Evolutionary conservation across 768 basidiomycete species (phyloP), one percentile per base, ranked within the genome.

Genomic region (Cystofilobasidium bisporidii): DNA sequence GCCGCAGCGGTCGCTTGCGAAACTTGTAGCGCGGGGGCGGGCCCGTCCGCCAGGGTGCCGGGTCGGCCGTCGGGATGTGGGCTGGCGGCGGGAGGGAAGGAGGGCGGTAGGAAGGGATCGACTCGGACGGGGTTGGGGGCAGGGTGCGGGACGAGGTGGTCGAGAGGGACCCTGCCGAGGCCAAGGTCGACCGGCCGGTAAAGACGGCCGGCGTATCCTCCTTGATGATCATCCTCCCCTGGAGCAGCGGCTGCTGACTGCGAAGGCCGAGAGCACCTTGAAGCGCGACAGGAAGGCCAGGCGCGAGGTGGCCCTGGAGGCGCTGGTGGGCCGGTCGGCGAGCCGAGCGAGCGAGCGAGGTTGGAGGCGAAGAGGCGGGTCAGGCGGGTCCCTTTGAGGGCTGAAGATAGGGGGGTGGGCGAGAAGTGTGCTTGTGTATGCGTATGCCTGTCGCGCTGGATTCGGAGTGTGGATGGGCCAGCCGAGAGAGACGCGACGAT

Each of bases 221-320:
- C 41, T 61, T 61, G 28, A 61, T 24, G 26, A 61, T 61, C 60
- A 61, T 61, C 53, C n/a, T n/a, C n/a, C 15, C n/a, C 53, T 9
- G 14, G 53, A 14, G 28, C 30, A 17, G 28, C 1, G 14, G 56
- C 9, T 60, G 60, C 36, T 26, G 26, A 30, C 30, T 0, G 45
- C 43, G 32, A 36, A 28, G 36, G 30, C 30, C 8, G 11, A 50
- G 62, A 30, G 47, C 4, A 17, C 6, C 6, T 28, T 24, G 26
- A 5, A 32, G 53, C 6, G 30, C 28, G 36, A 36, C 6, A 12
- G 36, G 36, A 12, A 5, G 5, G 36, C 12, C 36, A 12, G 36
- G 12, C 36, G 36, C 36, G 36, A 36, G 36, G 6, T 5, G 36
- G 36, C 36, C 36, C 70, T 71, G 11, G 73, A 74, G 60, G n/a